Conservation (phyloP, 2,329 filamentous ascomycete genomes). For the Ampelomyces quisqualis region DNA sequence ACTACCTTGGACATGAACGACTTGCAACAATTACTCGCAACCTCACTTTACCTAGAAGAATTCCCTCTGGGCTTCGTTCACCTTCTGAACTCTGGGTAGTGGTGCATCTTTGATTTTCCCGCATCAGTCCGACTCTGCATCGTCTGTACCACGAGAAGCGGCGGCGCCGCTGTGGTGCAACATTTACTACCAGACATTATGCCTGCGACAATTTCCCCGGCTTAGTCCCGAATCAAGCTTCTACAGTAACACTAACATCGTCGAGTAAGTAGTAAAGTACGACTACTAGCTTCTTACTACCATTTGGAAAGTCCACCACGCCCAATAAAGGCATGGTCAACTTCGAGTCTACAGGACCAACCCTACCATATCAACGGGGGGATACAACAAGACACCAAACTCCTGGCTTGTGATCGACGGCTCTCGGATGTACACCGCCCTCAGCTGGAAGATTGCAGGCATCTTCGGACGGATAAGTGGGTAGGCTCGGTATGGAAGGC, state of each 20-base stretch:
- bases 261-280: background rate
- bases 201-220: constrained; percentile 10
- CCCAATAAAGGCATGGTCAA: no score
- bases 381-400: background rate
- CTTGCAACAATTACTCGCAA: constrained; percentile 19
- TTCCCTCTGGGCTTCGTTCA: constrained; percentile 3
- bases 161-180: constrained; percentile 16
- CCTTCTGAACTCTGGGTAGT: constrained; percentile 9
- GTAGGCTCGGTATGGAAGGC: constrained; percentile 13
- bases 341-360: background rate
- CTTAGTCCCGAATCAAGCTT: constrained; percentile 1
- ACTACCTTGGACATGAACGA: constrained; percentile 10
- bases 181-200: constrained; percentile 7
- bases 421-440: constrained; percentile 2
- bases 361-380: background rate
- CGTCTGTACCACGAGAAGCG: constrained; percentile 19
- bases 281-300: no score
- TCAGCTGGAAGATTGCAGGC: constrained; percentile 1
- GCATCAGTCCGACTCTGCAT: constrained; percentile 6
- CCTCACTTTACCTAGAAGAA: constrained; percentile 17
- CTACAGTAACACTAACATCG: background rate
- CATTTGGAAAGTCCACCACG: no score
- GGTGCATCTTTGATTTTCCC: constrained; percentile 9
- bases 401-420: background rate
- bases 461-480: constrained; percentile 1